These are phyloP conservation scores for Bruguiera hainesii DNA, from an alignment of 441 rosid species.

Conservation along the genomic window DNA sequence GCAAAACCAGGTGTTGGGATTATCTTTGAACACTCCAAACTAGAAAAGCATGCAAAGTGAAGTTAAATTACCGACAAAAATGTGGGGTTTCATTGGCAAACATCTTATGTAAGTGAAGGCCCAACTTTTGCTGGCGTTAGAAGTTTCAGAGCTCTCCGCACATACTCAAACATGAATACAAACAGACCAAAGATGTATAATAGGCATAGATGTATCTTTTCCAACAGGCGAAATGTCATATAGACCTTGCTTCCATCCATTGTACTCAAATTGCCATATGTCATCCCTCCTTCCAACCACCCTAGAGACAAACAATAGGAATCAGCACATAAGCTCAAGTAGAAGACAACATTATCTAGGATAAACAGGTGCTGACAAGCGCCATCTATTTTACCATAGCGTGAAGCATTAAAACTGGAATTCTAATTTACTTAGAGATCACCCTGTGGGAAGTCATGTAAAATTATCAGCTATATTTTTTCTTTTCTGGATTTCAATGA, in stretches of 20 bases:
- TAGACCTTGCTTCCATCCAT: slow-evolving; percentile 30
- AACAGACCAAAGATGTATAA: slow-evolving; percentile 57
- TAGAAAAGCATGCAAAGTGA: neutral
- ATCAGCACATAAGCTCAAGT: slow-evolving; percentile 10
- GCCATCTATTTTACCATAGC: neutral
- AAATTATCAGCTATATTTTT: neutral
- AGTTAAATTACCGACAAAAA: slow-evolving; percentile 32
- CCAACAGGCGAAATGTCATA: slow-evolving; percentile 22
- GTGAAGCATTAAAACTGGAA: neutral
- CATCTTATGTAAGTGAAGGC: slow-evolving; percentile 39
- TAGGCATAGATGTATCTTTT: slow-evolving; percentile 41
- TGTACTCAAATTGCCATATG: slow-evolving; percentile 23
- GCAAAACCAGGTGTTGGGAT: slow-evolving; percentile 4
- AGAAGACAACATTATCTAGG: neutral
- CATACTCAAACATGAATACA: slow-evolving; percentile 43
- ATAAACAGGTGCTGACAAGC: neutral
- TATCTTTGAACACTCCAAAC: neutral
- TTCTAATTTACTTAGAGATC: neutral
- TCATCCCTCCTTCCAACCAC: slow-evolving; percentile 27
- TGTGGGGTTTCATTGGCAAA: slow-evolving; percentile 13
- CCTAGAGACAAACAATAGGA: slow-evolving; percentile 32
- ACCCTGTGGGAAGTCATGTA: neutral
- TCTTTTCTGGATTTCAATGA: neutral
- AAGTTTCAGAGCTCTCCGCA: slow-evolving; percentile 41
- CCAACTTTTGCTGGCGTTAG: slow-evolving; percentile 58